Evolutionary conservation across 2,329 filamentous ascomycete species (phyloP).

Genomic region (Mycosphaerelloides madeirae): DNA sequence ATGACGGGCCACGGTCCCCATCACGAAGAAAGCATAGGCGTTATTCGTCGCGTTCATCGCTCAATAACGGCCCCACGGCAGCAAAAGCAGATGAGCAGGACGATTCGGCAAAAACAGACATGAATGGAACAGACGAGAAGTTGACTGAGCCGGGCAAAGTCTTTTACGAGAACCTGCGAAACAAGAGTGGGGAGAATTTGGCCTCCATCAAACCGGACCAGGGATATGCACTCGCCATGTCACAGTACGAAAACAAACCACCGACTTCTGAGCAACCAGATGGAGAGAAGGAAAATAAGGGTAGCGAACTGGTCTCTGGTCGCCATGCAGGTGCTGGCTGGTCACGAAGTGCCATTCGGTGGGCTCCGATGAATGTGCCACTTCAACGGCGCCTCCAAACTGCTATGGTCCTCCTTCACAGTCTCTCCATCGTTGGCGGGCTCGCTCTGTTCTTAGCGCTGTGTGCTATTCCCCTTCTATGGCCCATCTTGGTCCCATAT

Average conservation of each 20-base stretch:
- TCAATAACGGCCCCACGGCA: constrained; percentile 20
- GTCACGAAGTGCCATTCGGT: constrained; percentile 60
- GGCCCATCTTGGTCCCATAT: constrained; percentile 75
- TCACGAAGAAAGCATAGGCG: constrained; percentile 27
- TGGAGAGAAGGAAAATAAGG: constrained; percentile 17
- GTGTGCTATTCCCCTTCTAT: constrained; percentile 84
- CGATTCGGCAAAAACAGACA: neutral
- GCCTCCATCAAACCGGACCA: constrained; percentile 23
- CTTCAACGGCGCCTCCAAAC: constrained; percentile 49
- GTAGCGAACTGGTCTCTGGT: constrained; percentile 46
- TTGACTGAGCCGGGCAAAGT: constrained; percentile 24
- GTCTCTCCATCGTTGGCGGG: constrained; percentile 43
- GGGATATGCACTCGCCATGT: constrained; percentile 17
- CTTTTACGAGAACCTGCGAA: constrained; percentile 42
- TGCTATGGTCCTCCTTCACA: constrained; percentile 46
- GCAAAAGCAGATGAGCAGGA: constrained; percentile 9
- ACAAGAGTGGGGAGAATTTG: constrained; percentile 43
- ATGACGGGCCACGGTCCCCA: constrained; percentile 27
- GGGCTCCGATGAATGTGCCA: constrained; percentile 74
- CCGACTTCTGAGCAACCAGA: constrained; percentile 20
- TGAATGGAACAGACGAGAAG: constrained; percentile 11
- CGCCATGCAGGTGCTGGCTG: constrained; percentile 52
- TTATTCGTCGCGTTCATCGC: constrained; percentile 17
- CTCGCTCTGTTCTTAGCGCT: constrained; percentile 84
- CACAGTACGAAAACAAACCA: constrained; percentile 34